phyloP scores from a whole-genome alignment of 208 protist genomes.

The Jaenimonas drosophilae region DNA sequence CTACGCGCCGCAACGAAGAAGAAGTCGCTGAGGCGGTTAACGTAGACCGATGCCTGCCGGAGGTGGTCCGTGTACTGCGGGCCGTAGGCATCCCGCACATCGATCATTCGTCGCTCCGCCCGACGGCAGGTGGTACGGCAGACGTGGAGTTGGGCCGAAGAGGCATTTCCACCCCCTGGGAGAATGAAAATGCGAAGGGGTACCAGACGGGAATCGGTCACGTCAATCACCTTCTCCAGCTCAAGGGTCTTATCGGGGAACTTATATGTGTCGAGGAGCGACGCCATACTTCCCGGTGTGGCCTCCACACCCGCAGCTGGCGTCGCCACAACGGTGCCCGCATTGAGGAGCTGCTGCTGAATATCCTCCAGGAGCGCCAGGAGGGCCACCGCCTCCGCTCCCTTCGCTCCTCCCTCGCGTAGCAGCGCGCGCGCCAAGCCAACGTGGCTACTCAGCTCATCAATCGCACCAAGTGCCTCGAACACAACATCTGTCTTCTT shows the following conservation, averaged over 20 bases:
- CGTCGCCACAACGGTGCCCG: slow-evolving; percentile 56
- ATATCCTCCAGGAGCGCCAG: slow-evolving; percentile 22
- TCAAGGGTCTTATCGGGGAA: slow-evolving; percentile 11
- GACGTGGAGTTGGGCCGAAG: slow-evolving; percentile 46
- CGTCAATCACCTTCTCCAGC: slow-evolving; percentile 59
- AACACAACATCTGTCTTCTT: slow-evolving; percentile 46
- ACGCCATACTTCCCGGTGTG: slow-evolving; percentile 6
- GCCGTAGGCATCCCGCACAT: slow-evolving; percentile 19
- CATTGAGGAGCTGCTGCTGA: slow-evolving; percentile 56
- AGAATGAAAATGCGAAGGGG: slow-evolving; percentile 60
- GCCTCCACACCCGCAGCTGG: slow-evolving; percentile 15
- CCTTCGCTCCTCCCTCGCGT: slow-evolving; percentile 6
- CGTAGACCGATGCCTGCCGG: slow-evolving; percentile 26
- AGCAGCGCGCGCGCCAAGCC: slow-evolving; percentile 24
- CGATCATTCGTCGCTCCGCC: slow-evolving; percentile 40
- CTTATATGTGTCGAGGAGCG: slow-evolving; percentile 11
- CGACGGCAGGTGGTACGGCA: slow-evolving; percentile 50
- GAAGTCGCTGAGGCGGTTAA: slow-evolving; percentile 71
- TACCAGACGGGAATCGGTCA: slow-evolving; percentile 35
- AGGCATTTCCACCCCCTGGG: slow-evolving; percentile 28
- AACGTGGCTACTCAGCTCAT: slow-evolving; percentile 53
- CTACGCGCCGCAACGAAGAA: slow-evolving; percentile 53
- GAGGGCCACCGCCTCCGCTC: slow-evolving; percentile 11
- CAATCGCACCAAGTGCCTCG: slow-evolving; percentile 45
- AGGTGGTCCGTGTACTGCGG: slow-evolving; percentile 22